Evolutionary conservation across 2,329 filamentous ascomycete species (phyloP).

Genomic region (Venturia carpophila): DNA sequence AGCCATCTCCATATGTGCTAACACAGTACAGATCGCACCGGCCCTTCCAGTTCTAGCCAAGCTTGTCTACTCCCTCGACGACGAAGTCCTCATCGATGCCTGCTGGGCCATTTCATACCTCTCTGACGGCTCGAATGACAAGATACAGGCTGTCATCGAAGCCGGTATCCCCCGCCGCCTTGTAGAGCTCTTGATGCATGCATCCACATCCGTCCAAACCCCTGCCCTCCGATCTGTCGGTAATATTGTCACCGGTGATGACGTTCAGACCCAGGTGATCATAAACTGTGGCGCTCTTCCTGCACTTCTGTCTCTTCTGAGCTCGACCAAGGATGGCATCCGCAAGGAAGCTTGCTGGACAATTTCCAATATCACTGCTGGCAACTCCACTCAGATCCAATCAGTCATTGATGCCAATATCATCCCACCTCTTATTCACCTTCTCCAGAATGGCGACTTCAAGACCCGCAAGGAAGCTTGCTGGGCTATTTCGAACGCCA

Average conservation of each 20-base stretch:
- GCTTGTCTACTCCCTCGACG: slow-evolving; percentile 95
- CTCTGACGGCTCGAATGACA: slow-evolving; percentile 96
- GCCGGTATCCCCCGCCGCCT: slow-evolving; percentile 93
- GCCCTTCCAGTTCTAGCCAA: slow-evolving; percentile 93
- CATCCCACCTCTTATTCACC: slow-evolving; percentile 89
- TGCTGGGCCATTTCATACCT: slow-evolving; percentile 99
- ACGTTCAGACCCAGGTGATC: slow-evolving; percentile 97
- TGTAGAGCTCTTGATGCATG: slow-evolving; percentile 95
- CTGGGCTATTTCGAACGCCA: slow-evolving; percentile 99
- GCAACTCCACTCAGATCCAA: slow-evolving; percentile 97
- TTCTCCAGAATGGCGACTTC: slow-evolving; percentile 92
- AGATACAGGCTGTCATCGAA: slow-evolving; percentile 98
- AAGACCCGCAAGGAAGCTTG: slow-evolving; percentile 99
- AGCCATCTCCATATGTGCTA: slow-evolving; percentile 16
- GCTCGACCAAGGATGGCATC: slow-evolving; percentile 97
- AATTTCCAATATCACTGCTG: slow-evolving; percentile 97
- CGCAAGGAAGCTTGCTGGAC: slow-evolving; percentile 99
- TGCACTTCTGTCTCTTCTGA: slow-evolving; percentile 84
- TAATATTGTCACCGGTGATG: slow-evolving; percentile 97
- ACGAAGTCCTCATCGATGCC: slow-evolving; percentile 96
- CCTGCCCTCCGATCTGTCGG: slow-evolving; percentile 94
- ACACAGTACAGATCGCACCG: slow-evolving; percentile 65
- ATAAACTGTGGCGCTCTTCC: slow-evolving; percentile 95
- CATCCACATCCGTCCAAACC: slow-evolving; percentile 95
- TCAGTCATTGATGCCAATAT: slow-evolving; percentile 94